These are phyloP conservation scores for Hypholoma sublateritium DNA, from an alignment of 768 basidiomycete genomes.

Conservation along the genomic window DNA sequence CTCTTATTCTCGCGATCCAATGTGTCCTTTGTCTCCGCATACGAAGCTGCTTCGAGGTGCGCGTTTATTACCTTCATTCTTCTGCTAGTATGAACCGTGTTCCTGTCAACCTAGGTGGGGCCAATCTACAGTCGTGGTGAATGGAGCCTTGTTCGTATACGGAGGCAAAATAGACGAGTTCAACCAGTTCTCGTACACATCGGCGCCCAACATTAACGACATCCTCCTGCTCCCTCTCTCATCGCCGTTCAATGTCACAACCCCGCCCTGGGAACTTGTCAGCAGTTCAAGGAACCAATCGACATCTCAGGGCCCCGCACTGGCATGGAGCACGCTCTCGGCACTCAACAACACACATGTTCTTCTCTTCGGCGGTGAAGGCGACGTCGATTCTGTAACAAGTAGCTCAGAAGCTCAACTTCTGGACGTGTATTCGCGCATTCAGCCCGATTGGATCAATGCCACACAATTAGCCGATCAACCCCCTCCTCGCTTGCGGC, in stretches of 20 bases:
- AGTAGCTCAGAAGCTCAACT: constrained; percentile 53
- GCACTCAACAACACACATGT: constrained; percentile 53
- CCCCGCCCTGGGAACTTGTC: constrained; percentile 70
- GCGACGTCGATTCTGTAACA: constrained; percentile 55
- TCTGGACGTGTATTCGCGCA: constrained; percentile 41
- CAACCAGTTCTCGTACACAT: constrained; percentile 69
- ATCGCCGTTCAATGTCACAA: constrained; percentile 52
- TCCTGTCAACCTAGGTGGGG: constrained; percentile 65
- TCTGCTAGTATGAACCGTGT: neutral
- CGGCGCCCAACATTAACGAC: constrained; percentile 73
- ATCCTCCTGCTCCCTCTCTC: constrained; percentile 68
- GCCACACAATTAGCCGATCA: constrained; percentile 57
- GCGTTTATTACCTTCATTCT: neutral
- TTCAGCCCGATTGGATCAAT: constrained; percentile 42
- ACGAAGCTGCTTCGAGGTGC: constrained; percentile 26
- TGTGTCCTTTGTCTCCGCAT: constrained; percentile 17
- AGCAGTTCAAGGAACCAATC: constrained; percentile 43
- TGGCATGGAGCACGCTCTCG: constrained; percentile 82
- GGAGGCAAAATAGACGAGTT: constrained; percentile 79
- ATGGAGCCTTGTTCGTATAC: constrained; percentile 65
- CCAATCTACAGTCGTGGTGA: constrained; percentile 62
- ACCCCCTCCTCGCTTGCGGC: constrained; percentile 77
- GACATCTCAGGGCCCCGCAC: constrained; percentile 52
- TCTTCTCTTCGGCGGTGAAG: constrained; percentile 77
- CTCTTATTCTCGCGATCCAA: constrained; percentile 2